phyloP scores from a whole-genome alignment of 1,284 basidiomycete genomes.

The Naganishia sp. region DNA sequence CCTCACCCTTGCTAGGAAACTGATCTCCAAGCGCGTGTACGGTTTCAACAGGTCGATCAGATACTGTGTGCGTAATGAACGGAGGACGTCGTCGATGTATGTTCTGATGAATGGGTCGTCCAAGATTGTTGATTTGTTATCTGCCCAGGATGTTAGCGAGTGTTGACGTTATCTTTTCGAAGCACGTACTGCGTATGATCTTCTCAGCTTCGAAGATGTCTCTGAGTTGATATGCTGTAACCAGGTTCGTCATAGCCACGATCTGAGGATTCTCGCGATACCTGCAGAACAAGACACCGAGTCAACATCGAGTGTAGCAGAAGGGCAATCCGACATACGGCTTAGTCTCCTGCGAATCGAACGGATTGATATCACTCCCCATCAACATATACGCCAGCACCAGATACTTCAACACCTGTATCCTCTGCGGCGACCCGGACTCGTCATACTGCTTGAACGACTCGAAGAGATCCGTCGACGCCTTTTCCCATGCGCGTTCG shows the following conservation, averaged over 20 bases:
- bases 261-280: constrained; percentile 97
- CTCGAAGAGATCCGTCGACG: constrained; percentile 97
- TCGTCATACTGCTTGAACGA: constrained; percentile 99
- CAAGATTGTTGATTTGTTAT: constrained; percentile 91
- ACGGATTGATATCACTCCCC: constrained; percentile 97
- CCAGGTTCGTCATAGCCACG: constrained; percentile 95
- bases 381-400: constrained; percentile 98
- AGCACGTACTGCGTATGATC: constrained; percentile 75
- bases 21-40: constrained; percentile 87
- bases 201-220: constrained; percentile 96
- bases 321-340: constrained; percentile 62
- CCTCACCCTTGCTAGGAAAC: constrained; percentile 83
- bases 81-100: constrained; percentile 93
- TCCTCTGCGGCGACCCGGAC: constrained; percentile 91
- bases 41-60: constrained; percentile 97
- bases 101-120: constrained; percentile 87
- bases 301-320: neutral
- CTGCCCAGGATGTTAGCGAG: constrained; percentile 53
- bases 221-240: constrained; percentile 90
- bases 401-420: constrained; percentile 97
- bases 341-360: constrained; percentile 99
- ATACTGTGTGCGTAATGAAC: constrained; percentile 90
- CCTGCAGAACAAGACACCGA: constrained; percentile 53
- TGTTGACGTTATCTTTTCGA: neutral
- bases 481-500: constrained; percentile 94